These are phyloP conservation scores for Heritiera fomes DNA, from an alignment of 345 rosid genomes.

Conservation along the genomic window DNA sequence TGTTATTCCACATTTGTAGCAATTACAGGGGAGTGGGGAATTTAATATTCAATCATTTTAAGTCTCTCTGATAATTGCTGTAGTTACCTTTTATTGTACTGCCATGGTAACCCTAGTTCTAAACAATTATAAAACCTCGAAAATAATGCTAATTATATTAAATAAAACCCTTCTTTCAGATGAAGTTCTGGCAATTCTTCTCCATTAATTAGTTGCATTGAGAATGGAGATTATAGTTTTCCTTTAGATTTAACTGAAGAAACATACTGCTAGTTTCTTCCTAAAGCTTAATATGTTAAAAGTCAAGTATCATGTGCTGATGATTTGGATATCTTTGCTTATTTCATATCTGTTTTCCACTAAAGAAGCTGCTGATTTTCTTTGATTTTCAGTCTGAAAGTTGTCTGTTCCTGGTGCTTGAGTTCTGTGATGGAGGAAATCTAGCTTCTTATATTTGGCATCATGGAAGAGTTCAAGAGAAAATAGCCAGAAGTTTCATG, in stretches of 20 bases:
- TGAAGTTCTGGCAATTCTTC: too few species aligned
- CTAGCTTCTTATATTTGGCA: conserved; percentile 49
- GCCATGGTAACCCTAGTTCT: too few species aligned
- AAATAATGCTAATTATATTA: too few species aligned
- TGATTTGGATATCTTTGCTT: neutral
- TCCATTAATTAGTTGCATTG: too few species aligned
- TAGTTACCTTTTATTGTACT: too few species aligned
- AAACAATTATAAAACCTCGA: too few species aligned
- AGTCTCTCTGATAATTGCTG: too few species aligned
- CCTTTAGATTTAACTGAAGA: neutral
- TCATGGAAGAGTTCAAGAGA: conserved; percentile 54
- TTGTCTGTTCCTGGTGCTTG: conserved; percentile 49
- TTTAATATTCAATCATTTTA: neutral
- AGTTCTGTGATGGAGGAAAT: conserved; percentile 62
- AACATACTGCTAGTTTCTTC: neutral
- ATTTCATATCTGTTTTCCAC: neutral
- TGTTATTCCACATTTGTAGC: neutral
- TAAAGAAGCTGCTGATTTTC: conserved; percentile 5
- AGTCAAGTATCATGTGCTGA: neutral
- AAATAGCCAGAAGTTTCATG: conserved; percentile 52
- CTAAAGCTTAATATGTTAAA: neutral
- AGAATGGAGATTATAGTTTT: neutral
- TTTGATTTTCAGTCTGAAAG: conserved; percentile 41
- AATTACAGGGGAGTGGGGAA: neutral
- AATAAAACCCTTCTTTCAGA: too few species aligned